A percentile compares a stretch with the other conserved stretches of the same genome.
Evolutionary conservation across 2,329 filamentous ascomycete species (phyloP).

Genomic region (Gaeumannomyces sp.): DNA sequence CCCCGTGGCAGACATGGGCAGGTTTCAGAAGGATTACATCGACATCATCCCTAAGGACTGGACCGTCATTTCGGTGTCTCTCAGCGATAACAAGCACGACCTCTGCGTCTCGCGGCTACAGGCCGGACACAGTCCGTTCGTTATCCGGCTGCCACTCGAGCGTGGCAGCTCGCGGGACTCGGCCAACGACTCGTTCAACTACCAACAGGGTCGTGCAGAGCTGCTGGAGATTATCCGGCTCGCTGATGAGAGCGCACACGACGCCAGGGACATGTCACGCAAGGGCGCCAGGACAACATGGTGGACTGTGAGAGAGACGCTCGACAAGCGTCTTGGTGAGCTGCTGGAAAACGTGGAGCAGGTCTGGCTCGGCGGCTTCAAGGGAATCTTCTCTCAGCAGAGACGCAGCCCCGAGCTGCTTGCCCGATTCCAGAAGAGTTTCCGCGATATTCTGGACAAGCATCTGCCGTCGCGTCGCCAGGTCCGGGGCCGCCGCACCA

Average conservation of each 20-base stretch:
- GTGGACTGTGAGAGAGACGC: conserved; percentile 79
- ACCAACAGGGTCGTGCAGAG: conserved; percentile 71
- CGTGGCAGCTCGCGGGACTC: conserved; percentile 74
- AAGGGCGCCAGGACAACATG: conserved; percentile 75
- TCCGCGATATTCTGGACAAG: conserved; percentile 73
- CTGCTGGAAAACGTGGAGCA: conserved; percentile 82
- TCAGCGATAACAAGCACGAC: conserved; percentile 78
- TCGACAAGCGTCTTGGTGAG: conserved; percentile 71
- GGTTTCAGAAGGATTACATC: conserved; percentile 74
- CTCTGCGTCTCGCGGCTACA: conserved; percentile 85
- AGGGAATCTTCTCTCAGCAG: conserved; percentile 78
- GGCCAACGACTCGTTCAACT: conserved; percentile 74
- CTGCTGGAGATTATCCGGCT: conserved; percentile 74
- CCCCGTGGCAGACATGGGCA: conserved; percentile 38
- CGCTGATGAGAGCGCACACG: conserved; percentile 80
- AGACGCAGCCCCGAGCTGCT: conserved; percentile 57
- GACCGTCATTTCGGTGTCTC: conserved; percentile 78
- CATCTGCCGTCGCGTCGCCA: conserved; percentile 77
- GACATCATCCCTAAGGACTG: conserved; percentile 78
- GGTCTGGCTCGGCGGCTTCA: conserved; percentile 93
- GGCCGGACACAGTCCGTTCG: conserved; percentile 69
- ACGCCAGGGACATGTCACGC: conserved; percentile 60
- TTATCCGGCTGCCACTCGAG: conserved; percentile 78
- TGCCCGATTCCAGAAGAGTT: conserved; percentile 67
- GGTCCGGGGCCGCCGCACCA: conserved; percentile 48